A percentile compares a stretch with the other conserved stretches of the same genome.
These are phyloP conservation scores for Oryza punctata DNA, from an alignment of 176 grass and related monocot genomes.

Conservation along the genomic window DNA sequence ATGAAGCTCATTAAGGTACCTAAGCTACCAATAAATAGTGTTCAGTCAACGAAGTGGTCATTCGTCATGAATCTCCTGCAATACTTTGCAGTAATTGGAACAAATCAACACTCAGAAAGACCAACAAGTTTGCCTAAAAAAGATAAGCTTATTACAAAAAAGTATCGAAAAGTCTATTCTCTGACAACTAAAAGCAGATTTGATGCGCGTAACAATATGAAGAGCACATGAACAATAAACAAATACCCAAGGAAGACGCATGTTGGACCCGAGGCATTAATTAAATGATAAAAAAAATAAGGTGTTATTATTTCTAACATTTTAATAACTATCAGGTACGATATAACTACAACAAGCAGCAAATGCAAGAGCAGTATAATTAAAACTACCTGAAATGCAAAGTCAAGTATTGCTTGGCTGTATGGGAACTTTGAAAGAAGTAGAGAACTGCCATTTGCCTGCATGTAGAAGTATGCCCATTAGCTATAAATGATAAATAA, in stretches of 20 bases:
- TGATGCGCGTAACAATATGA: background rate
- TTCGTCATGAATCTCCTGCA: background rate
- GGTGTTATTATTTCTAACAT: background rate
- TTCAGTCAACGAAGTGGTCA: background rate
- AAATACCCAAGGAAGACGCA: background rate
- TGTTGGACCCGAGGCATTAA: background rate
- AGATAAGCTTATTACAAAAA: background rate
- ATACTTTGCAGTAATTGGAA: background rate
- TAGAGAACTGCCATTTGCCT: conserved; percentile 76
- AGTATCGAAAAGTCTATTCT: background rate
- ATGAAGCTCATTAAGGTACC: background rate
- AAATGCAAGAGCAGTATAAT: background rate
- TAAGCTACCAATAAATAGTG: background rate
- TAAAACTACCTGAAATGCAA: conserved; percentile 81
- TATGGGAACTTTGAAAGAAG: conserved; percentile 95
- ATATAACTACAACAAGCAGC: conserved; percentile 17
- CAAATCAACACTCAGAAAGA: background rate
- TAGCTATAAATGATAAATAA: conserved; percentile 26
- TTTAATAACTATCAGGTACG: background rate
- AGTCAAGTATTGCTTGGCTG: conserved; percentile 91
- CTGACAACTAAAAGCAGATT: background rate
- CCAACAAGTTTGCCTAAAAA: background rate
- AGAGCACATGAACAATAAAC: background rate
- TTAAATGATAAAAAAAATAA: background rate
- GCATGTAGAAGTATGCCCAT: conserved; percentile 39